Evolutionary conservation across 2,329 filamentous ascomycete genomes (phyloP).

Genomic region (Sporothrix protearum): DNA sequence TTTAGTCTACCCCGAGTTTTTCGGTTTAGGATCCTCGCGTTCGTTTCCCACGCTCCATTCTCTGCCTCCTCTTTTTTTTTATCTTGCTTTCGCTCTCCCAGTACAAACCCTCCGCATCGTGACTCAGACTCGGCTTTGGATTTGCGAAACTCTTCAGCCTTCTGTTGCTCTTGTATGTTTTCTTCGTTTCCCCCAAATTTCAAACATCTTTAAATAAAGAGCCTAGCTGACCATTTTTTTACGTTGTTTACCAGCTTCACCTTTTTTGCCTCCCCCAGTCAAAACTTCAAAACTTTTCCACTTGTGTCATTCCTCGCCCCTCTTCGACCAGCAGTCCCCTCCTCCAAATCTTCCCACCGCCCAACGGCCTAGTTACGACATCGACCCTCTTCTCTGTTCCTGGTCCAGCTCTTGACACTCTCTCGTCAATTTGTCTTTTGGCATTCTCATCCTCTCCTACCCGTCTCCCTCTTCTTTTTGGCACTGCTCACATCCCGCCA

Average conservation of each 20-base stretch:
- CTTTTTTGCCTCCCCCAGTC: slow-evolving; percentile 5
- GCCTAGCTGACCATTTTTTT: neutral
- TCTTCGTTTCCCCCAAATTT: neutral
- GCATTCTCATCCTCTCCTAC: neutral
- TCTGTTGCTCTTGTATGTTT: neutral
- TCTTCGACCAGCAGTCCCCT: neutral
- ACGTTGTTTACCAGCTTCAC: neutral
- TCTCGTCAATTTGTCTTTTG: slow-evolving; percentile 1
- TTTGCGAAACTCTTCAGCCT: neutral
- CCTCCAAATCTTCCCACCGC: neutral
- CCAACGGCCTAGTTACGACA: slow-evolving; percentile 1
- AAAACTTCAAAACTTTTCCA: slow-evolving; percentile 5
- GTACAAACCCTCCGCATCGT: slow-evolving; percentile 8
- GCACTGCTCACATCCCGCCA: slow-evolving; percentile 16
- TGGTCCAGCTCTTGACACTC: neutral
- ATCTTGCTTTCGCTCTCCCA: neutral
- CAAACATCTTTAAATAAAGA: neutral
- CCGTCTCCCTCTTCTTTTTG: neutral
- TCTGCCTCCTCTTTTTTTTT: neutral
- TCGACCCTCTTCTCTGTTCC: neutral
- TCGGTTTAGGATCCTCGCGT: neutral
- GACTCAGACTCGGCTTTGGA: slow-evolving; percentile 19
- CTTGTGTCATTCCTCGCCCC: slow-evolving; percentile 13
- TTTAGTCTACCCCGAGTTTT: slow-evolving; percentile 18
- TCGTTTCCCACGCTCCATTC: neutral